Conservation (phyloP, 495 filamentous ascomycete genomes). For the Penicillium roqueforti region DNA sequence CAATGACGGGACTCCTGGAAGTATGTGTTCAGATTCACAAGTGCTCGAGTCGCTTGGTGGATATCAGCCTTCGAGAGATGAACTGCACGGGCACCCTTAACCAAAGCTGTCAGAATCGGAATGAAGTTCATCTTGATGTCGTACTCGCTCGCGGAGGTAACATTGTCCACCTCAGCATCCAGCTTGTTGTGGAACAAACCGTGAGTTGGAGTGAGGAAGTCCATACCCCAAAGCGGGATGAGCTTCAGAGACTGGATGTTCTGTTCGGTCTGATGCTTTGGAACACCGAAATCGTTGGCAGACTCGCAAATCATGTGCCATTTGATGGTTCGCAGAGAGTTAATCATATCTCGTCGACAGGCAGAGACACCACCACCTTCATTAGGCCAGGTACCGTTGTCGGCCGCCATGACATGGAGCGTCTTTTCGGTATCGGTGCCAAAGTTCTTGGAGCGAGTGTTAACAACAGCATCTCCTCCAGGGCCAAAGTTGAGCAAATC, state of each 20-base stretch:
- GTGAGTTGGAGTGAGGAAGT: constrained; percentile 59
- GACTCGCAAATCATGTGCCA: constrained; percentile 66
- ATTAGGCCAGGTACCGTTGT: constrained; percentile 64
- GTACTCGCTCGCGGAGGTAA: constrained; percentile 47
- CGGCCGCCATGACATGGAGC: constrained; percentile 59
- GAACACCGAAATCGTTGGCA: constrained; percentile 61
- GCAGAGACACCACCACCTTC: constrained; percentile 64
- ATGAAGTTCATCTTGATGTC: constrained; percentile 61
- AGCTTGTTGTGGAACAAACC: constrained; percentile 60
- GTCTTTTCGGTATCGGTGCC: constrained; percentile 49
- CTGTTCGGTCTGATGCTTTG: constrained; percentile 62
- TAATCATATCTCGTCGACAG: constrained; percentile 65
- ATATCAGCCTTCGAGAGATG: constrained; percentile 49
- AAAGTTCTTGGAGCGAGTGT: constrained; percentile 41
- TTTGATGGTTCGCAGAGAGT: constrained; percentile 56
- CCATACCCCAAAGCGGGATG: constrained; percentile 64
- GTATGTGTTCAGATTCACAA: constrained; percentile 59
- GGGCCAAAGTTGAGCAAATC: constrained; percentile 63
- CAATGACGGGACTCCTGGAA: constrained; percentile 59
- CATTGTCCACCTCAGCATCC: constrained; percentile 57
- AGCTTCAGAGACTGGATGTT: constrained; percentile 62
- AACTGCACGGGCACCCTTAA: constrained; percentile 53
- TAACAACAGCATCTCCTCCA: constrained; percentile 52
- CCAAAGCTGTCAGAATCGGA: constrained; percentile 56
- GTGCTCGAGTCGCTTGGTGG: constrained; percentile 51